Conservation (phyloP, 331 rosid genomes). For the Stylosanthes scabra region DNA sequence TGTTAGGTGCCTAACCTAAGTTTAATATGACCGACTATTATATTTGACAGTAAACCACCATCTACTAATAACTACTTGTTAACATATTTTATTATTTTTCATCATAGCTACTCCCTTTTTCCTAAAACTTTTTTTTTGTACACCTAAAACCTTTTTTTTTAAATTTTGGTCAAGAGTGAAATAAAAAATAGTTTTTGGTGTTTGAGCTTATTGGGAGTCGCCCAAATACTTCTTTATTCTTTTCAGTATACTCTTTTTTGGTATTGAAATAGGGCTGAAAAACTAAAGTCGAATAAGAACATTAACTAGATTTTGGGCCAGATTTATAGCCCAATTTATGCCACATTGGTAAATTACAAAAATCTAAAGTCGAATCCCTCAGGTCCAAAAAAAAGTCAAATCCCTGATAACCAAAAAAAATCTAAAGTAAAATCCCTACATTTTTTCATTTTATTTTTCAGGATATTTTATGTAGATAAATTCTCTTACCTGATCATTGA, state of each 20-base stretch:
- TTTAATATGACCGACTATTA: conserved; percentile 32
- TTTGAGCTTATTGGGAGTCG: no score
- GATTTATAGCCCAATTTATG: no score
- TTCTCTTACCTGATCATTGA: neutral
- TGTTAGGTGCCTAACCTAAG: conserved; percentile 33
- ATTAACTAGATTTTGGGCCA: no score
- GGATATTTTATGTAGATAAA: neutral
- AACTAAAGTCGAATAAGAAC: no score
- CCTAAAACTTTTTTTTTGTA: neutral
- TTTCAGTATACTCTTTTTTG: no score
- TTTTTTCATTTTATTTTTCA: neutral
- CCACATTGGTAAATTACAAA: no score
- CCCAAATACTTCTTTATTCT: no score
- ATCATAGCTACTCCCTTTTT: neutral
- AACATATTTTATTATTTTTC: neutral
- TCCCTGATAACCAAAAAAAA: no score
- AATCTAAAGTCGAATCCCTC: neutral
- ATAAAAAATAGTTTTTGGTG: no score
- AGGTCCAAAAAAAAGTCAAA: no score
- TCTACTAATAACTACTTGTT: conserved; percentile 14
- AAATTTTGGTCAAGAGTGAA: no score
- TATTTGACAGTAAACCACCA: conserved; percentile 35
- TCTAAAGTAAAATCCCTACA: neutral
- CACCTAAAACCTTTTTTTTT: neutral
- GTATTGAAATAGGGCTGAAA: no score